Evolutionary conservation across 2,329 filamentous ascomycete species (phyloP).

Genomic region (Aspergillus brunneoviolaceus): DNA sequence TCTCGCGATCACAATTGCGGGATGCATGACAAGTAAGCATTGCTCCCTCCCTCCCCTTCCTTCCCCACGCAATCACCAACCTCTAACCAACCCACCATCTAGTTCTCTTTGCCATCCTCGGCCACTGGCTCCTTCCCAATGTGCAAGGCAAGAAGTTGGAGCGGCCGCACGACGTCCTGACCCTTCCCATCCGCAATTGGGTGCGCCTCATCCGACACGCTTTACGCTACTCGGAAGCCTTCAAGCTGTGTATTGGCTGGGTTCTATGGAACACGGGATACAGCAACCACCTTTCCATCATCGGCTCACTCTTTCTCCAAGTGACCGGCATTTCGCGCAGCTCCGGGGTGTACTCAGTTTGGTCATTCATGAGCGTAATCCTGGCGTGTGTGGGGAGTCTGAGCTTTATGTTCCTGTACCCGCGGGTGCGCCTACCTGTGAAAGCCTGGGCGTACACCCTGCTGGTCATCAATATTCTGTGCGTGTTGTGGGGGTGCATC

Average conservation of each 20-base stretch:
- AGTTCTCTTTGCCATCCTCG: background rate
- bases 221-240: constrained; percentile 19
- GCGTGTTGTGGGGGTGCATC: constrained; percentile 16
- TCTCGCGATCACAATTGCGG: constrained; percentile 17
- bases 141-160: constrained; percentile 3
- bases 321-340: constrained; percentile 18
- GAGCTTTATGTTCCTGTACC: constrained; percentile 19
- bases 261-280: constrained; percentile 25
- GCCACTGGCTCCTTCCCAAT: constrained; percentile 3
- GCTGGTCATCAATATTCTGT: constrained; percentile 11
- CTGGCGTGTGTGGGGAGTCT: constrained; percentile 19
- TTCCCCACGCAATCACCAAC: background rate
- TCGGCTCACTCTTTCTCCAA: constrained; percentile 17
- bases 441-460: constrained; percentile 13
- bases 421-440: constrained; percentile 6
- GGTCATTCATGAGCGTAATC: constrained; percentile 21
- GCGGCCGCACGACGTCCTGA: no score
- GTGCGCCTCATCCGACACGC: constrained; percentile 14
- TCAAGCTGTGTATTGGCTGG: constrained; percentile 24
- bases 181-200: constrained; percentile 1
- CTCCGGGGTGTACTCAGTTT: constrained; percentile 20
- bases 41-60: no score
- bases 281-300: constrained; percentile 18
- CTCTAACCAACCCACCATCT: background rate
- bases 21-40: constrained; percentile 16